Base-by-base conservation (phyloP, 768 basidiomycete species). In the Mycena vitilis region DNA sequence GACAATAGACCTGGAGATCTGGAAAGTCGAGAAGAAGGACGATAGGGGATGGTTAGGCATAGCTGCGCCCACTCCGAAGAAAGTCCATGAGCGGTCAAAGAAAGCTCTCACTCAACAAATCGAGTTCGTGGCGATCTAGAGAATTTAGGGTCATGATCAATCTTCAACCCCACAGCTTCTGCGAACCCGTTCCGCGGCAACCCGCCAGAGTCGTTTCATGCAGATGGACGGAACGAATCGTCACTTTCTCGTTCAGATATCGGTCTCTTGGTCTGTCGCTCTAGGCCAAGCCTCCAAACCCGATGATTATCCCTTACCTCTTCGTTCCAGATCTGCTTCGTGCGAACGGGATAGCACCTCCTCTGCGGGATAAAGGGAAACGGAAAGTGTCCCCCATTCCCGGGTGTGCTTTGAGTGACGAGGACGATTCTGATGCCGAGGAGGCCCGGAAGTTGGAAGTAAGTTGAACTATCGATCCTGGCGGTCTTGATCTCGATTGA, bases 41-140 rank as follows among this genome's bases (percentile, higher is more conserved):
- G 59, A 30, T 52, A 20, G 66, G 47, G 5, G 20, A 11, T 67
- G 66, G 65, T 6, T 55, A 8, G 55, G 37, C 36, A 23, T 52
- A 51, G 34, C 58, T 1, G 48, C 55, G 42, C 68, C 63, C 18
- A 23, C 53, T 8, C 52, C 62, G 2, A 60, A 60, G 47, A 74
- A 73, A 55, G 64, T 76, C 4, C 75, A 76, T 44, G 77, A 78
- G 60, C 73, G 75, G 6, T 61, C 73, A 11, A 76, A 76, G 64
- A 76, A 76, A 48, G 66, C 68, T 2, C 48, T 73, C 12, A 54
- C 58, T n/a, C 77, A 77, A 66, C 70, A 72, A 67, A 63, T 78
- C 16, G 63, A 68, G 76, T 78, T 63, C 52, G 70, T 68, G 23
- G 7, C 37, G 49, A 57, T 2, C 22, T 23, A 49, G 20, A 5